Evolutionary conservation across 2,329 filamentous ascomycete genomes (phyloP), one percentile per base, ranked within the genome.

Genomic region (Teratosphaeria zuluensis): DNA sequence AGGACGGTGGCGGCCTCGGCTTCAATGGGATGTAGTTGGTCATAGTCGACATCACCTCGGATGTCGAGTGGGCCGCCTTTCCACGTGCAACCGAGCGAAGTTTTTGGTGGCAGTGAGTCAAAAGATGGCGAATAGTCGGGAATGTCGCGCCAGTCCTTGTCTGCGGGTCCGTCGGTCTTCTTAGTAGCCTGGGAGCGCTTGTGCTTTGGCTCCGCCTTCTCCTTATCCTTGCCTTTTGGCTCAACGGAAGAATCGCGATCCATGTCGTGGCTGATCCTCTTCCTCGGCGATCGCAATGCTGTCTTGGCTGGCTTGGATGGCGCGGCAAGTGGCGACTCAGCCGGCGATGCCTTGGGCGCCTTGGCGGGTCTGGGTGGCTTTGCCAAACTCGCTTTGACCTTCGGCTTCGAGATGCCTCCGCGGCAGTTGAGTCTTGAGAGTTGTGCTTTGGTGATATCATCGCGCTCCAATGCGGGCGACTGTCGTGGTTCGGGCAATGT

Each of bases 21-120:
- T 75, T 97, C 92, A 61, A 91, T 87, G 5, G 85, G 82, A 70
- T 94, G 89, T 51, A 96, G 83, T 46, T 90, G 77, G 58, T 84
- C 72, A 28, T 81, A 79, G 66, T 92, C 80, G 6, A 87, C 84
- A 68, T 95, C 90, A 60, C 81, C 79, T 72, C 80, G 83, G 53
- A 96, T 83, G 69, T 95, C 88, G 63, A 94, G 83, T 46, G 86
- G 82, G 62, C 85, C 83, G 7, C 89, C 58, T 58, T 62, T 48
- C 57, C 59, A 65, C 21, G 51, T 57, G 33, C 56, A 60, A 11
- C 59, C 60, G 16, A 64, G 61, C 19, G 58, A 56, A 16, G 8
- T 48, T 11, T 21, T 48, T 6, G 42, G 42, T n/a, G 42, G 19
- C 31, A 69, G 63, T 21, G 64, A 60, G 24, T 57, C 57, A n/a